These are phyloP conservation scores for Globisporangium polare DNA, from an alignment of 352 stramenopile genomes.

Conservation along the genomic window DNA sequence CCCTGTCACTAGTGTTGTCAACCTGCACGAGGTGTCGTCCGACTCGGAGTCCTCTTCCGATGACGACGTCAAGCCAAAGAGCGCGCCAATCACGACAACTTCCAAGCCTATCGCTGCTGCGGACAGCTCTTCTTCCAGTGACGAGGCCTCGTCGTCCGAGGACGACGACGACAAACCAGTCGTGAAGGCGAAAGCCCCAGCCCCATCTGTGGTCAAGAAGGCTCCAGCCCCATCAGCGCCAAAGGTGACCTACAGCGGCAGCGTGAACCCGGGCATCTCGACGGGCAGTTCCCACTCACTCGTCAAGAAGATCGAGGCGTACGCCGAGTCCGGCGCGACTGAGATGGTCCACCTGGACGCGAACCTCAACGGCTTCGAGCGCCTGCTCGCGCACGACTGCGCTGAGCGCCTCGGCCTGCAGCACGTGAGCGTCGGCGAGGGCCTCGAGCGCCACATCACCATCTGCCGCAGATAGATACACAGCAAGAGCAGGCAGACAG, in stretches of 20 bases:
- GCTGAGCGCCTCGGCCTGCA: conserved; percentile 68
- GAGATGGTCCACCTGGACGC: conserved; percentile 63
- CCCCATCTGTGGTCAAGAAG: neutral
- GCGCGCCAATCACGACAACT: neutral
- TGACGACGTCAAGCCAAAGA: conserved; percentile 15
- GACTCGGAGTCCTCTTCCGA: conserved; percentile 14
- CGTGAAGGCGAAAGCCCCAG: conserved; percentile 4
- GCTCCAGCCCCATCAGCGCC: conserved; percentile 10
- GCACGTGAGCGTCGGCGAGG: conserved; percentile 65
- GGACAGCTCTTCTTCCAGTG: conserved; percentile 6
- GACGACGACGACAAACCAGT: conserved; percentile 11
- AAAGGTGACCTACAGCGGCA: conserved; percentile 13
- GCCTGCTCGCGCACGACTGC: conserved; percentile 77
- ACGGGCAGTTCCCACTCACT: conserved; percentile 64
- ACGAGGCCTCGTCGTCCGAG: conserved; percentile 24
- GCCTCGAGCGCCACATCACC: conserved; percentile 79
- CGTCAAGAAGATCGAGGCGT: conserved; percentile 83
- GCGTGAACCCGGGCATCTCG: conserved; percentile 42
- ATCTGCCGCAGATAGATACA: conserved; percentile 23
- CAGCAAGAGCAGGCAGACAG: neutral
- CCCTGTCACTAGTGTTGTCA: neutral
- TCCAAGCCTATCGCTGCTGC: conserved; percentile 2
- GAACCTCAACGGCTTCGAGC: conserved; percentile 81
- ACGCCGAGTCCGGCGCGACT: conserved; percentile 38
- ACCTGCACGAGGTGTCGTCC: conserved; percentile 6